A percentile compares a stretch with the other conserved stretches of the same genome.
Evolutionary conservation across 306 rosid species (phyloP).

Genomic region (Prinsepia uniflora): DNA sequence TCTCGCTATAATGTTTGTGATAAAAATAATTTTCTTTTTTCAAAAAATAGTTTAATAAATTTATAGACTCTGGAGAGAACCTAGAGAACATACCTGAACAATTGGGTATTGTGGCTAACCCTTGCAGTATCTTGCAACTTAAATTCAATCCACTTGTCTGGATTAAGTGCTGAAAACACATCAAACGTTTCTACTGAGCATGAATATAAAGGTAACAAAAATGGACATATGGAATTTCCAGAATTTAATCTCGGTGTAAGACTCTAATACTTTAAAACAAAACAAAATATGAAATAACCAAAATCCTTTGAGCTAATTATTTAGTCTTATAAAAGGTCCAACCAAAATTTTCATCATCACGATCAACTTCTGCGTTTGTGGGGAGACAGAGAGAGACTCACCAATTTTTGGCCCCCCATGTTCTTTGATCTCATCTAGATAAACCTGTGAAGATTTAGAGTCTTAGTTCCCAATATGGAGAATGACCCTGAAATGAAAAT

Average conservation of each 20-base stretch:
- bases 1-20: not conserved
- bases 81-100: conserved; percentile 62
- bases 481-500: not conserved
- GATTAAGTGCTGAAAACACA: conserved; percentile 56
- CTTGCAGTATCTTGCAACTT: conserved; percentile 89
- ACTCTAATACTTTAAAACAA: not conserved
- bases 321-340: not conserved
- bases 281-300: not conserved
- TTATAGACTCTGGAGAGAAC: not conserved
- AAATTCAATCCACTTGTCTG: conserved; percentile 74
- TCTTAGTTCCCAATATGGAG: not conserved
- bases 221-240: not conserved
- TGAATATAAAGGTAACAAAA: not conserved
- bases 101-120: conserved; percentile 76
- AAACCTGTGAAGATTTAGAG: conserved; percentile 38
- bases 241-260: not conserved
- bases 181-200: conserved; percentile 4
- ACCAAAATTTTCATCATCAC: not conserved
- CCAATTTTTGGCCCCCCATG: conserved; percentile 44
- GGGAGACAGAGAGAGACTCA: conserved; percentile 28
- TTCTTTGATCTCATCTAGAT: conserved; percentile 44
- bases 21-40: not conserved
- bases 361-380: not conserved
- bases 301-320: not conserved
- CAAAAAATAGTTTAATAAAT: not conserved